phyloP scores from a whole-genome alignment of 2,329 filamentous ascomycete genomes.

The Trichocomaceae sp. region DNA sequence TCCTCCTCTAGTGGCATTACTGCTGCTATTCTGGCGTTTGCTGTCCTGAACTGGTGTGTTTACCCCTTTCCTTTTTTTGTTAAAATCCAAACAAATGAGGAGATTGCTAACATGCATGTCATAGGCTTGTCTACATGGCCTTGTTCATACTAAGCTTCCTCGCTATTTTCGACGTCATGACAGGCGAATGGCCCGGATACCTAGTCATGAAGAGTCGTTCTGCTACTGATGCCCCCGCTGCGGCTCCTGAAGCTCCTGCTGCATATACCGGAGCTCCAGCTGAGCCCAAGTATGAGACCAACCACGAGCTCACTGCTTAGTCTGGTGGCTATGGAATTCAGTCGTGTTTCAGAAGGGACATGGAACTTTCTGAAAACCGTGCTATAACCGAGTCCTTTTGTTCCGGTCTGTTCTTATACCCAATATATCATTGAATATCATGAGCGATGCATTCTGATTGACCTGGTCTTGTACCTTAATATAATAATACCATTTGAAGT shows the following conservation, averaged over 20 bases:
- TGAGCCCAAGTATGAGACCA: constrained; percentile 12
- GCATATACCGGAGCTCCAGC: constrained; percentile 6
- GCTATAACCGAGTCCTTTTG: not conserved
- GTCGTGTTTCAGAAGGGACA: not conserved
- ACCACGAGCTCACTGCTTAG: constrained; percentile 13
- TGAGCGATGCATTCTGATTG: constrained; percentile 5
- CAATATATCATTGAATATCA: constrained; percentile 4
- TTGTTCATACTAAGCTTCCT: constrained; percentile 24
- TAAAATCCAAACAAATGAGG: not conserved
- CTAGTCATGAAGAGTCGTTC: constrained; percentile 5
- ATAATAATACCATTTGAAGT: not conserved
- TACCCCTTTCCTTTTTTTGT: not conserved
- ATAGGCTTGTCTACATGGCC: constrained; percentile 25
- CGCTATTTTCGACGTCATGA: constrained; percentile 22
- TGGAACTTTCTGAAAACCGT: not conserved
- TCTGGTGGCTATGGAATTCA: not conserved
- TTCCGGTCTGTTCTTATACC: constrained; percentile 4
- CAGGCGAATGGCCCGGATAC: constrained; percentile 24
- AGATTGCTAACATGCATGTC: not conserved
- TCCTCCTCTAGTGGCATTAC: constrained; percentile 15
- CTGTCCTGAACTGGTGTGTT: constrained; percentile 23
- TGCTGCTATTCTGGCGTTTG: constrained; percentile 25
- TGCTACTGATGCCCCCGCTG: not conserved
- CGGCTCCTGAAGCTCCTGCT: not conserved
- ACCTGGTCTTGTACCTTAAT: not conserved